Evolutionary conservation across 768 basidiomycete species (phyloP), one percentile per base, ranked within the genome.

Genomic region (Tephrocybe sp.): DNA sequence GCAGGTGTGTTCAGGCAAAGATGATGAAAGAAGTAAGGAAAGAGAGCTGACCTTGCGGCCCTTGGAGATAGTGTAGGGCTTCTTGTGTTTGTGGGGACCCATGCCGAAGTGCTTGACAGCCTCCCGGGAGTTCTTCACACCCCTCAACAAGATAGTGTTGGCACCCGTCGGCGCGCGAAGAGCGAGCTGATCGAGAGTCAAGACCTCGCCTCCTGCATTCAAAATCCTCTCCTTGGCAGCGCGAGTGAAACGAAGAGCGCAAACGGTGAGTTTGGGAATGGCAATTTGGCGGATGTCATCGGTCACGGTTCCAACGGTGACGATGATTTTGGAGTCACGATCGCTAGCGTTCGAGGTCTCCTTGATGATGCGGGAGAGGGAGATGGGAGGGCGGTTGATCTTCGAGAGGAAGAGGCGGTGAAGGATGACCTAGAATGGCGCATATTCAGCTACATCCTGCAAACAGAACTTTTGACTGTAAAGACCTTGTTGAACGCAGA

Each of bases 61-160:
- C 79, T 96, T 97, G 68, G 92, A 94, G 65, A 76, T 79, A 41
- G 94, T 90, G 77, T 93, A 89, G 42, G 97, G 97, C 77, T 95
- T 97, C 82, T 96, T 98, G 87, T 97, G 79, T 76, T 98, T 92
- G 86, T 95, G 92, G 50, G 94, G 94, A 59, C 88, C 92, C 90
- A 92, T 92, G 73, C 96, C 96, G 70, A 98, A 98, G 83, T 98
- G 96, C 72, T 92, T 94, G 78, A 89, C 84, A 45, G 94, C 90
- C 73, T 98, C 97, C 58, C 97, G 85, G 52, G 89, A 79, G 71
- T 85, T 97, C 83, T 86, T 87, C 75, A 89, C 87, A 60, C 96
- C 97, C 57, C 96, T 80, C 62, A 99, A 76, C 62, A 98, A 75
- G 56, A 99, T 80, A 50, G 97, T 98, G 84, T 96, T 96, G 54